phyloP scores from a whole-genome alignment of 768 basidiomycete genomes.

The Hemileccinum rubropunctum region DNA sequence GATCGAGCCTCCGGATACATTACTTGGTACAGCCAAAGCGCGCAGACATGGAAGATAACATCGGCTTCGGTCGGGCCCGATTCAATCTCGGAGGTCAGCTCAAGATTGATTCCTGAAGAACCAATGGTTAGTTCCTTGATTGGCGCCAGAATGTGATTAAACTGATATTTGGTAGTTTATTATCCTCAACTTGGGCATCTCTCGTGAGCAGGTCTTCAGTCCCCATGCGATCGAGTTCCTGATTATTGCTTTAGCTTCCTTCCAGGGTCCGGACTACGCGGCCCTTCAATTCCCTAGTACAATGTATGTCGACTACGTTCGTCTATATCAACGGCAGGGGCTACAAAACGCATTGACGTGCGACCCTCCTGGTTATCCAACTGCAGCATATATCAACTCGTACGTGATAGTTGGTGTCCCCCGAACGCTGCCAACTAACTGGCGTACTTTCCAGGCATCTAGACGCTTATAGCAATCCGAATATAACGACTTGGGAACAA shows the following conservation, averaged over 20 bases:
- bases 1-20: slow-evolving; percentile 70
- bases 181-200: slow-evolving; percentile 83
- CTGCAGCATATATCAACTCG: slow-evolving; percentile 73
- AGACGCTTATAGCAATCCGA: slow-evolving; percentile 73
- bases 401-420: slow-evolving; percentile 27
- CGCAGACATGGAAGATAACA: slow-evolving; percentile 69
- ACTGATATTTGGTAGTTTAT: slow-evolving; percentile 52
- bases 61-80: slow-evolving; percentile 69
- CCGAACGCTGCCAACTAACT: slow-evolving; percentile 5
- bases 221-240: neutral
- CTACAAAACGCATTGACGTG: slow-evolving; percentile 71
- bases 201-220: slow-evolving; percentile 39
- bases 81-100: slow-evolving; percentile 49
- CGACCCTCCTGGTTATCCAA: slow-evolving; percentile 75
- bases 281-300: slow-evolving; percentile 73
- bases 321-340: slow-evolving; percentile 80
- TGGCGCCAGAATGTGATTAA: neutral
- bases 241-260: slow-evolving; percentile 43
- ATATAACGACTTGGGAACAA: slow-evolving; percentile 81
- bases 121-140: slow-evolving; percentile 69
- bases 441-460: slow-evolving; percentile 25
- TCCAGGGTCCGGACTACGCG: slow-evolving; percentile 70
- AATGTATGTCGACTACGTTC: slow-evolving; percentile 89
- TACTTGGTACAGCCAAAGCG: slow-evolving; percentile 74
- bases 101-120: slow-evolving; percentile 79